These are phyloP conservation scores for Emergomyces africanus DNA, from an alignment of 2,329 filamentous ascomycete genomes.

Conservation along the genomic window DNA sequence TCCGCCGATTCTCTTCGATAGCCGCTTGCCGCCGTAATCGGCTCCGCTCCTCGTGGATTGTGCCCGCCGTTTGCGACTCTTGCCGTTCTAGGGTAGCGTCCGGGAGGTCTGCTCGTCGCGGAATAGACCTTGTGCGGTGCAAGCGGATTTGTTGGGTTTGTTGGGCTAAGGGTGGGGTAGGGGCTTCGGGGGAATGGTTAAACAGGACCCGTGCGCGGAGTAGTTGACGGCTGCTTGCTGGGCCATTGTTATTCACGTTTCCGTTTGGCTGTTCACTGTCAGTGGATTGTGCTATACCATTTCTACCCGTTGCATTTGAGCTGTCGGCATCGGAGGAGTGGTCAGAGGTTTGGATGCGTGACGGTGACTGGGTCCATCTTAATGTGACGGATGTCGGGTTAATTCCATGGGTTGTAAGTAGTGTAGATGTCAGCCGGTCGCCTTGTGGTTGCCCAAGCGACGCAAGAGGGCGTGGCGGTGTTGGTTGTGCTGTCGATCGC, in stretches of 20 bases:
- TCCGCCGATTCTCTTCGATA: constrained; percentile 22
- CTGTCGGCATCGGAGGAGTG: constrained; percentile 12
- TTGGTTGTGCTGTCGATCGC: constrained; percentile 13
- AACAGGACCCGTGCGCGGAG: constrained; percentile 3
- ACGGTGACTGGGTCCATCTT: constrained; percentile 30
- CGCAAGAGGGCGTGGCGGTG: constrained; percentile 27
- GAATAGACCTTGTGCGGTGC: constrained; percentile 24
- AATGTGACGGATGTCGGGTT: constrained; percentile 23
- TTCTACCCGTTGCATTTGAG: constrained; percentile 12
- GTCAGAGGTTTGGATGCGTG: constrained; percentile 23
- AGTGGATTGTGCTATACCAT: constrained; percentile 10
- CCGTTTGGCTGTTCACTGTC: constrained; percentile 3
- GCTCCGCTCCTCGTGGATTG: constrained; percentile 28
- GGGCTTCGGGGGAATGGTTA: constrained; percentile 1
- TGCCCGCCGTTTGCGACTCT: constrained; percentile 23
- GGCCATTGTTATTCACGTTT: neutral
- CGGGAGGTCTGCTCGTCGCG: constrained; percentile 20
- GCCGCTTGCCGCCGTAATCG: constrained; percentile 25
- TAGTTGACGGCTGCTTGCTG: neutral
- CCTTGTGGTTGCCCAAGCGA: constrained; percentile 31
- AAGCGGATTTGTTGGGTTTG: constrained; percentile 15
- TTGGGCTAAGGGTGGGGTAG: neutral
- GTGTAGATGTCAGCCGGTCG: constrained; percentile 11
- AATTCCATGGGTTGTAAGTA: constrained; percentile 13
- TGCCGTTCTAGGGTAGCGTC: constrained; percentile 16